Base-by-base conservation (phyloP, 73 alveolate species). In the Stentor roeselii region DNA sequence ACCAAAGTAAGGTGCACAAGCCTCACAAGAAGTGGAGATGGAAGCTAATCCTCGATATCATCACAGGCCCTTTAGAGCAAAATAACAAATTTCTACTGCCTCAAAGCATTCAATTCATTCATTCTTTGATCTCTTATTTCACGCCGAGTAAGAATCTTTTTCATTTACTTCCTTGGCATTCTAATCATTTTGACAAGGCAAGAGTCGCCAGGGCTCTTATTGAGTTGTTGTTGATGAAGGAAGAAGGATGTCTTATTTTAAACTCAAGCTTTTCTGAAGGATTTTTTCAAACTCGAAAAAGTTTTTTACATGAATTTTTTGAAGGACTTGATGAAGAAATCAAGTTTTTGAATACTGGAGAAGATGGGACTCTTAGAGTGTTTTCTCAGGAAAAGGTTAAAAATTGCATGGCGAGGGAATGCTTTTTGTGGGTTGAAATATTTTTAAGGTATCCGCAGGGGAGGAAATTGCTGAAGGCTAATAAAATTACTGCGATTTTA, bases 1-100 rank as follows among this genome's bases (percentile, higher is more conserved):
- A 67, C 80, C 21, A 67, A 67, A 67, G 84, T 40, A 27, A 76
- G n/a, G 39, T 76, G 2, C 21, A 15, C 30, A 76, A 38, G 39
- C 82, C 32, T 31, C 84, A 78, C 6, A 21, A 34, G n/a, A 76
- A 76, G 39, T 76, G 84, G 84, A 67, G 39, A 27, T 76, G 84
- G 59, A 67, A 76, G 21, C 38, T n/a, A 1, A 76, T 76, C 1
- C n/a, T 15, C n/a, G 84, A 76, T 36, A 37, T 76, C 0, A 21
- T 41, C 1, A 37, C n/a, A 1, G 67, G 67, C 6, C 67, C 67
- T 50, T 11, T 50, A 50, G 6, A 6, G 6, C 30, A 11, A 50
- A 21, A 21, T 50, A 21, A 50, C 21, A 6, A 21, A 50, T 21
- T 50, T 50, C 6, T 21, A 11, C 6, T 11, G 6, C 30, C 21